Evolutionary conservation across 2,329 filamentous ascomycete species (phyloP).

Genomic region (Elsinoe australis): DNA sequence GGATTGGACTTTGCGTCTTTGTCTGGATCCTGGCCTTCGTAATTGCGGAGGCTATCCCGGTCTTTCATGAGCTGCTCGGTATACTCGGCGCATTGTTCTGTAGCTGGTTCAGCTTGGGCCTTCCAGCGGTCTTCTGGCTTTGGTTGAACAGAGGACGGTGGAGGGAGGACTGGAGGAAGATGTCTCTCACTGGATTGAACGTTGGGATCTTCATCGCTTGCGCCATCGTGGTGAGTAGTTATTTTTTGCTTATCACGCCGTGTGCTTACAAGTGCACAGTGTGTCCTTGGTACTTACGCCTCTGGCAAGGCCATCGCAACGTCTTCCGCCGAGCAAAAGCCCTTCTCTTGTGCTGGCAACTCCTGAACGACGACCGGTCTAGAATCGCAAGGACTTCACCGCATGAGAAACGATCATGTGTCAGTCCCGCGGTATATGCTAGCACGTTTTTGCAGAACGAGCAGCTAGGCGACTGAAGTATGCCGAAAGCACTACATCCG

Average conservation of each 20-base stretch:
- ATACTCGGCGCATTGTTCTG: conserved; percentile 55
- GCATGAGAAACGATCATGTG: too few relatives aligned
- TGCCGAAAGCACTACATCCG: too few relatives aligned
- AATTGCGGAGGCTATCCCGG: conserved; percentile 61
- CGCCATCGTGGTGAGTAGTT: conserved; percentile 16
- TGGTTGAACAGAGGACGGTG: conserved; percentile 33
- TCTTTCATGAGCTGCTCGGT: conserved; percentile 60
- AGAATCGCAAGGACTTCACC: too few relatives aligned
- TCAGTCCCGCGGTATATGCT: too few relatives aligned
- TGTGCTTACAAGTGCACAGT: too few relatives aligned
- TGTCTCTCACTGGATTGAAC: conserved; percentile 37
- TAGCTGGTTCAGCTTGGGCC: conserved; percentile 52
- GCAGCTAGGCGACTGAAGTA: too few relatives aligned
- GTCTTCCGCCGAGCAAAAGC: conserved; percentile 2
- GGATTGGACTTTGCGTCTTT: conserved; percentile 49
- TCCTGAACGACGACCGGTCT: conserved; percentile 6
- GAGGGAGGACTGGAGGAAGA: conserved; percentile 38
- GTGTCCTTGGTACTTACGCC: conserved; percentile 13
- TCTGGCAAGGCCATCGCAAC: conserved; percentile 9
- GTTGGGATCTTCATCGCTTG: conserved; percentile 30
- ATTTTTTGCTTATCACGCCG: too few relatives aligned
- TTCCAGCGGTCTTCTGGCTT: conserved; percentile 20
- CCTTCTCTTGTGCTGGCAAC: conserved; percentile 18
- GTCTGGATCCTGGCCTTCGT: conserved; percentile 58
- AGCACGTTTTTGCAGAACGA: too few relatives aligned